Evolutionary conservation across 345 rosid genomes (phyloP).

Genomic region (Fremontodendron californicum): DNA sequence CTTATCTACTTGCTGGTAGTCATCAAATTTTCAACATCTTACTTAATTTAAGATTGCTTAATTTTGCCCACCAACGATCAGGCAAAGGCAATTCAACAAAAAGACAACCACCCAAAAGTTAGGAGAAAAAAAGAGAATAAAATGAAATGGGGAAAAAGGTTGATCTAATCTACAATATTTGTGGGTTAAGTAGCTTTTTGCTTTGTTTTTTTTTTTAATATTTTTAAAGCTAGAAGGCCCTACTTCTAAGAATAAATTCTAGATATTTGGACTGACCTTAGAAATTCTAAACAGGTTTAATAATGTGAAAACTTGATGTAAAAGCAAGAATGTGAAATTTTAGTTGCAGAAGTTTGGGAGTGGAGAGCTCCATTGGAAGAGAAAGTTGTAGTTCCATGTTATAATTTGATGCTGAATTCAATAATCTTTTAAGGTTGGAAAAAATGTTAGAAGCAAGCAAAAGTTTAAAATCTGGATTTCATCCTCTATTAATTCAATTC

Average conservation of each 20-base stretch:
- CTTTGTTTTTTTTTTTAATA: too few relatives aligned
- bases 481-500: too few relatives aligned
- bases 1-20: neutral
- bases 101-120: neutral
- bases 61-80: neutral
- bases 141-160: neutral
- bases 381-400: too few relatives aligned
- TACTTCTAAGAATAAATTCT: neutral
- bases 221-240: neutral
- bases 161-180: neutral
- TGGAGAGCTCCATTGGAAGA: neutral
- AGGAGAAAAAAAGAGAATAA: neutral
- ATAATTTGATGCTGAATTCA: neutral
- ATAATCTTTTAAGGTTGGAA: neutral
- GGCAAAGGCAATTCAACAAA: neutral
- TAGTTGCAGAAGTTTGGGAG: neutral
- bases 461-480: too few relatives aligned
- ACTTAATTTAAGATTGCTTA: neutral
- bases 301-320: neutral
- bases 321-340: neutral
- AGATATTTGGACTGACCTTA: neutral
- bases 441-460: neutral
- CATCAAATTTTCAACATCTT: neutral
- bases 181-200: neutral
- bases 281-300: neutral